These are phyloP conservation scores for Pontederia crassipes DNA, from an alignment of 176 grass and related monocot genomes.

Conservation along the genomic window DNA sequence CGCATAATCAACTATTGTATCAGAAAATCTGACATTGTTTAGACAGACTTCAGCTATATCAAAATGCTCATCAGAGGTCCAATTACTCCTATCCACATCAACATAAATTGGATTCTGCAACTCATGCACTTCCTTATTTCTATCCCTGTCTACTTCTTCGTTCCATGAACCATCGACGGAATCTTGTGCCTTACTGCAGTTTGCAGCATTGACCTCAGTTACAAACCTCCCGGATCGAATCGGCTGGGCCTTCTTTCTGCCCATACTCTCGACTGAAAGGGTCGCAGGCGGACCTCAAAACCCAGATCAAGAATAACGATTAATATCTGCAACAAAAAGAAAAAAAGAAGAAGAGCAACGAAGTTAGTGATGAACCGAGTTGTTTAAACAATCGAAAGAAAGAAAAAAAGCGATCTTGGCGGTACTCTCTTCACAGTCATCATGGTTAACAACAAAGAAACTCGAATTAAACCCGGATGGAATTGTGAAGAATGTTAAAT, in stretches of 20 bases:
- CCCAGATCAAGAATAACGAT: not conserved
- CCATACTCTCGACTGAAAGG: constrained; percentile 33
- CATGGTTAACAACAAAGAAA: too few relatives aligned
- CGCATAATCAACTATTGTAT: constrained; percentile 19
- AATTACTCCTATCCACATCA: constrained; percentile 34
- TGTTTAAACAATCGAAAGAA: not conserved
- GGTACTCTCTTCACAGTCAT: not conserved
- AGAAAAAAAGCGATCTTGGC: not conserved
- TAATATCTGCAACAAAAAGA: constrained; percentile 5
- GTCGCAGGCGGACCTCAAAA: not conserved
- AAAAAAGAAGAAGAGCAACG: not conserved
- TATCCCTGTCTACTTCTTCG: constrained; percentile 1
- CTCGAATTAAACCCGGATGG: too few relatives aligned
- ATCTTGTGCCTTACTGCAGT: constrained; percentile 19
- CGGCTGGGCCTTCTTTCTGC: constrained; percentile 59
- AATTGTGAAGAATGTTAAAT: too few relatives aligned
- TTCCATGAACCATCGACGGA: constrained; percentile 25
- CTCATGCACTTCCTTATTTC: constrained; percentile 10
- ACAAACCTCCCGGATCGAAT: constrained; percentile 21
- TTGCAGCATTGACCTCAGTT: constrained; percentile 18
- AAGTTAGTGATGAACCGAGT: not conserved
- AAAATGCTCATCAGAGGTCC: constrained; percentile 24
- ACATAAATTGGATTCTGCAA: constrained; percentile 40
- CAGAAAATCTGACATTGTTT: constrained; percentile 36
- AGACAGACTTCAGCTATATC: constrained; percentile 71